Evolutionary conservation across 148 eudicot genomes (phyloP), one percentile per base, ranked within the genome.

Genomic region (Fagopyrum tataricum): DNA sequence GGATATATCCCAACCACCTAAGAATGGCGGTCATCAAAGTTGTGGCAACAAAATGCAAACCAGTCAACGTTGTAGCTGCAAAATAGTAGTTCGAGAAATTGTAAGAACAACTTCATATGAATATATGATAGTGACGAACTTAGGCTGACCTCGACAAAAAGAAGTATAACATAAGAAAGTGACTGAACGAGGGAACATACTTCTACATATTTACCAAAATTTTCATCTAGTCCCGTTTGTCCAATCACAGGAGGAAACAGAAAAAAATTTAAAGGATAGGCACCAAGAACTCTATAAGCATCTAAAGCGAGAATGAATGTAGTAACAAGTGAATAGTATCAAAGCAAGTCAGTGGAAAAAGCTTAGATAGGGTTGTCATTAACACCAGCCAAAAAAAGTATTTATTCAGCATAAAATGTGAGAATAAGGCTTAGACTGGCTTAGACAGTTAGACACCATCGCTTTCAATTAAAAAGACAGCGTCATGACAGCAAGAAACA

Each of bases 51-150:
- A 91, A 91, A 78, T 91, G 97, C 58, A 85, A 91, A 43, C 95
- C 97, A 24, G 97, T 91, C 44, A 91, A 82, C 15, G 95, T 87
- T 77, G 95, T 91, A 7, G 97, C 97, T 91, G 97, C 72, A 70
- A 46, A 43, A 46, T 43, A 18, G 31, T 70, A 4, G 39, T 44
- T n/a, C 40, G 6, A 64, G 44, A 64, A 64, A 64, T 14, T 5
- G 43, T 64, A 37, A 64, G 69, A 64, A 37, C 43, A 62, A 37
- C 67, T 26, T 24, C 67, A 61, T 61, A 24, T 61, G 41, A 61
- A 10, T 40, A 61, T 61, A 24, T 61, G 41, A 61, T 9, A 24
- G 40, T 24, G 40, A 11, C 24, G 41, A 31, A 64, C 39, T 37
- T 15, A 64, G 44, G 44, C 43, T 64, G 44, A 39, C 20, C 20